Conservation (phyloP, 2,329 filamentous ascomycete species). For the Colletotrichum noveboracense region DNA sequence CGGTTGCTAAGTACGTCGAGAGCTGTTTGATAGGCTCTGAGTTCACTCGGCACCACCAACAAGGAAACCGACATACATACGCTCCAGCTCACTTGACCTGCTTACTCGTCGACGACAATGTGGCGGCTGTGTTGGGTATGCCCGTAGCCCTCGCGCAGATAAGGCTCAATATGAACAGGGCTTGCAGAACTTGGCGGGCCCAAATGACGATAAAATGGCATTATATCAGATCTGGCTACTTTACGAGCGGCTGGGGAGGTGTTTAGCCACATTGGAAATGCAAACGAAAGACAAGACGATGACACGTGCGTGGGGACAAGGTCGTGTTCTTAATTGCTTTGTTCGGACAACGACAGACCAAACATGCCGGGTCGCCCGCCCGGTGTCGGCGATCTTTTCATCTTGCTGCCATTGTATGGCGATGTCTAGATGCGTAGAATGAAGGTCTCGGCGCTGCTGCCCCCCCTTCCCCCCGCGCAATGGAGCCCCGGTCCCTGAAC, state of each 20-base stretch:
- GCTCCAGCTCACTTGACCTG: slow-evolving; percentile 34
- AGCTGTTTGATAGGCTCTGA: slow-evolving; percentile 23
- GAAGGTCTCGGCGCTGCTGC: neutral
- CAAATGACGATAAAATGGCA: neutral
- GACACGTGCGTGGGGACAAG: neutral
- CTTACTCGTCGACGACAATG: neutral
- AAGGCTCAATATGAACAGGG: neutral
- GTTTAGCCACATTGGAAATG: neutral
- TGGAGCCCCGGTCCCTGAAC: slow-evolving; percentile 4
- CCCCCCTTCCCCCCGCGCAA: neutral
- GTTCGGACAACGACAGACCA: slow-evolving; percentile 44
- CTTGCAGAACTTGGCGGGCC: neutral
- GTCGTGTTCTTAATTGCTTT: slow-evolving; percentile 26
- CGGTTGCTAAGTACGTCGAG: neutral
- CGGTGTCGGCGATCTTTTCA: slow-evolving; percentile 28
- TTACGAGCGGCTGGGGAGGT: neutral
- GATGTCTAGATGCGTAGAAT: neutral
- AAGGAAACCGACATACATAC: slow-evolving; percentile 29
- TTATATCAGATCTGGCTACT: neutral
- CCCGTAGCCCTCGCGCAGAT: neutral
- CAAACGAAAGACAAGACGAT: neutral
- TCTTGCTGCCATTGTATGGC: slow-evolving; percentile 15
- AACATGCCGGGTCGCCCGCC: slow-evolving; percentile 29
- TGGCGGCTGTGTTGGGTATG: neutral
- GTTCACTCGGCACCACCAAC: slow-evolving; percentile 13